These are phyloP conservation scores for Conringia planisiliqua DNA, from an alignment of 345 rosid genomes.

Conservation along the genomic window DNA sequence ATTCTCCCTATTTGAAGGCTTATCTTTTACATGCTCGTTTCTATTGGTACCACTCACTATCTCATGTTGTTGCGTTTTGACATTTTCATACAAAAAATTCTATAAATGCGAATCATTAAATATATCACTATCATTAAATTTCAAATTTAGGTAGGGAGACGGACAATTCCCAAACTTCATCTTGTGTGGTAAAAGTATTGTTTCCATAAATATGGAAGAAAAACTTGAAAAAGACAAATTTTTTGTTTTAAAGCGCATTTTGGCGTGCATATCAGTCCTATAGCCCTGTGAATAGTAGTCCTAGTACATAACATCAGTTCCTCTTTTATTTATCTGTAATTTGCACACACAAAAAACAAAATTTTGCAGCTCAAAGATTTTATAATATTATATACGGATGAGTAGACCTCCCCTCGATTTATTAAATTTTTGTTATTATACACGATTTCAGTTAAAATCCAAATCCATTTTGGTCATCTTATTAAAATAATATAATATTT, in stretches of 20 bases:
- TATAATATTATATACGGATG: neutral
- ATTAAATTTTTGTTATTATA: neutral
- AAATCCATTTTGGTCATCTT: neutral
- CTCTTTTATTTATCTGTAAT: neutral
- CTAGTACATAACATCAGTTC: slow-evolving; percentile 19
- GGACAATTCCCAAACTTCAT: neutral
- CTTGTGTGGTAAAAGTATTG: neutral
- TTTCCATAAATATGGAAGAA: slow-evolving; percentile 14
- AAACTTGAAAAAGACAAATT: neutral
- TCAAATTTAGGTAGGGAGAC: slow-evolving; percentile 2
- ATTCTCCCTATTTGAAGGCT: slow-evolving; percentile 25
- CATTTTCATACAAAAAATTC: slow-evolving; percentile 5
- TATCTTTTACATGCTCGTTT: neutral
- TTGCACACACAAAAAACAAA: neutral
- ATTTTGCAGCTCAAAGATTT: neutral
- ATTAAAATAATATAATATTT: too few relatives aligned
- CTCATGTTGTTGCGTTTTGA: slow-evolving; percentile 25
- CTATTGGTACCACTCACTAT: slow-evolving; percentile 13
- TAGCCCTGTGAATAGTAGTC: slow-evolving; percentile 14
- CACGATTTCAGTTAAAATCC: neutral
- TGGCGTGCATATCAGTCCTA: slow-evolving; percentile 1
- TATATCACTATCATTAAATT: neutral
- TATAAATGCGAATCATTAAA: neutral
- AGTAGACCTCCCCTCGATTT: neutral
- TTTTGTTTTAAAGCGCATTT: neutral